A percentile compares a stretch with the other conserved stretches of the same genome.
These are phyloP conservation scores for Sporothrix humicola DNA, from an alignment of 2,329 filamentous ascomycete genomes.

Conservation along the genomic window DNA sequence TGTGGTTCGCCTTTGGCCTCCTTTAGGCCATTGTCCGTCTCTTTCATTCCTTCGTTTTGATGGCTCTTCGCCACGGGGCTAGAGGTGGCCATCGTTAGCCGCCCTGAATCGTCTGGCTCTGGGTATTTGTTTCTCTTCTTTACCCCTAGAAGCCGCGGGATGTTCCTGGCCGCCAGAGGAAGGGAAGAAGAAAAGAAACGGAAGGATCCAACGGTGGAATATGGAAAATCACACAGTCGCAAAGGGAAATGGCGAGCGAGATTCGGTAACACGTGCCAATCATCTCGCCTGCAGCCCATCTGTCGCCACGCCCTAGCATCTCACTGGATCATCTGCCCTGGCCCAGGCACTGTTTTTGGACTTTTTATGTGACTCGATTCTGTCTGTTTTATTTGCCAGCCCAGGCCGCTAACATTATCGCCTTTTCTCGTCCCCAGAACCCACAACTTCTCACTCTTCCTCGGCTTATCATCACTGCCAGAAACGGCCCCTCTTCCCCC, in stretches of 20 bases:
- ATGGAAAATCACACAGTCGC: neutral
- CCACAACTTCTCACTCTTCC: constrained; percentile 19
- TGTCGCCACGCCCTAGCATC: neutral
- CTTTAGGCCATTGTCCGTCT: neutral
- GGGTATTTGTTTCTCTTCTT: neutral
- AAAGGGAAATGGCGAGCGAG: neutral
- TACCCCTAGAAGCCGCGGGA: constrained; percentile 14
- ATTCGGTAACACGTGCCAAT: constrained; percentile 32
- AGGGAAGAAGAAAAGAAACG: neutral
- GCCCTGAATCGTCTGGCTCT: neutral
- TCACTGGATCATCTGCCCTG: constrained; percentile 10
- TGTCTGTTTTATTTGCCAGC: neutral
- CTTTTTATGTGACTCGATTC: neutral
- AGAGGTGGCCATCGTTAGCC: neutral
- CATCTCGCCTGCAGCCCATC: constrained; percentile 7
- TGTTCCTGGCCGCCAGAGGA: constrained; percentile 23
- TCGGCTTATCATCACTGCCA: constrained; percentile 31
- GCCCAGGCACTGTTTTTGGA: neutral
- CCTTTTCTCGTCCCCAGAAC: neutral
- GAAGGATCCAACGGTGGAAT: neutral
- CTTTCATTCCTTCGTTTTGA: neutral
- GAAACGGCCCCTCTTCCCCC: constrained; percentile 17
- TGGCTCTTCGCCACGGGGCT: constrained; percentile 6
- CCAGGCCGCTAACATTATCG: constrained; percentile 15
- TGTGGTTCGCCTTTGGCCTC: neutral